Evolutionary conservation across 768 basidiomycete genomes (phyloP), one percentile per base, ranked within the genome.

Genomic region (Peribolospora baueri): DNA sequence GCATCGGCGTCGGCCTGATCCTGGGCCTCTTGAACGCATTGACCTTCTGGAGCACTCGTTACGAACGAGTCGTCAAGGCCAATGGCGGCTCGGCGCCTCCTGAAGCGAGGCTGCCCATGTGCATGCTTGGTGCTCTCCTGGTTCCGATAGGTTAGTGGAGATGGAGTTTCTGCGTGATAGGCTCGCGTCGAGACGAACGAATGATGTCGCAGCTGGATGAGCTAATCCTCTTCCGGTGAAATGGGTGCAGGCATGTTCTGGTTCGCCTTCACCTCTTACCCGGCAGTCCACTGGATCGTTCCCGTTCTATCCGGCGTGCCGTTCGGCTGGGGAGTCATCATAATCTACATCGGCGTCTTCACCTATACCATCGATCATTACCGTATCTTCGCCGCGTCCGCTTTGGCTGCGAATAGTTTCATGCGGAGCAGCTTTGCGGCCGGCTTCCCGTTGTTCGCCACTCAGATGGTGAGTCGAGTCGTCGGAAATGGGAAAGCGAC

Each of bases 61-160:
- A 25, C 42, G 55, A 60, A 13, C 47, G 61, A 52, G 43, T 13
- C 7, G 43, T 13, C 8, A 7, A 45, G 40, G 10, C 47, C 14
- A 48, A 14, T 11, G 63, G 60, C 9, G 61, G 61, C 3, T 54
- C 59, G 46, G 72, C 78, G 0, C 79, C 81, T 0, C 78, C 81
- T 0, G 82, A 85, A 66, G 69, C 72, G 7, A 71, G 76, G 7
- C 74, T 84, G 3, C 62, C 76, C 52, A 77, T 79, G 71, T 81
- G 78, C 5, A 72, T 80, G 67, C 66, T 74, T 3, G 83, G 81
- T n/a, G 81, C 71, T 2, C 64, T 83, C 14, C 70, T 79, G 8
- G 75, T 76, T 6, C 79, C 82, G 2, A 59, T 80, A 47, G 72
- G 76, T 77, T 54, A 47, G 71, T 62, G 25, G 25, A 25, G 25